Percentiles rank a stretch among this genome's conserved stretches.
phyloP scores from a whole-genome alignment of 495 filamentous ascomycete genomes.

The Daldinia vernicosa region DNA sequence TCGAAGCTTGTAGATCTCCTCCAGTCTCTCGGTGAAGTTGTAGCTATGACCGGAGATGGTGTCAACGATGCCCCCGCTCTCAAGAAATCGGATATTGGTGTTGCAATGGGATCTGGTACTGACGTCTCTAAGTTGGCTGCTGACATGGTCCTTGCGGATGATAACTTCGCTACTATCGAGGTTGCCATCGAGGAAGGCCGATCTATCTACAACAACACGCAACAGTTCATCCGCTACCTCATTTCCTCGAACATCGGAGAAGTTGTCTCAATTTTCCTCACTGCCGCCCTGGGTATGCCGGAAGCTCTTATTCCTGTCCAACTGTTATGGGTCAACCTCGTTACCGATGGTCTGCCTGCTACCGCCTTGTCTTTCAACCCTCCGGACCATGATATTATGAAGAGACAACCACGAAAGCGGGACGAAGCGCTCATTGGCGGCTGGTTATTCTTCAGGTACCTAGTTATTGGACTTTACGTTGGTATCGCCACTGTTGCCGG shows the following conservation, averaged over 20 bases:
- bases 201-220: constrained; percentile 99
- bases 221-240: constrained; percentile 99
- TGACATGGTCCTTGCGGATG: constrained; percentile 98
- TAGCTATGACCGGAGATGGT: constrained; percentile 99
- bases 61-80: constrained; percentile 98
- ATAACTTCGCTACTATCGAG: constrained; percentile 99
- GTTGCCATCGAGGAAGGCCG: constrained; percentile 96
- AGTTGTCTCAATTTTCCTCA: constrained; percentile 99
- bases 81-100: constrained; percentile 98
- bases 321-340: constrained; percentile 98
- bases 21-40: constrained; percentile 90
- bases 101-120: constrained; percentile 98
- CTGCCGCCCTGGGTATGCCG: constrained; percentile 95
- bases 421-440: constrained; percentile 91
- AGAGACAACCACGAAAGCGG: constrained; percentile 84
- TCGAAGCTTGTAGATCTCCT: constrained; percentile 95
- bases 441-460: constrained; percentile 97
- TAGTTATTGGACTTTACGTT: constrained; percentile 95
- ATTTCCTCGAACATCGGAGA: constrained; percentile 99
- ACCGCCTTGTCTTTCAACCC: constrained; percentile 98
- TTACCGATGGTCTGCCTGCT: constrained; percentile 96
- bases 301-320: constrained; percentile 98
- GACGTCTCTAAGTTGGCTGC: constrained; percentile 97
- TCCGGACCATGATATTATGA: constrained; percentile 97
- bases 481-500: constrained; percentile 95